phyloP scores from a whole-genome alignment of 352 stramenopile species.

The Phytophthora fragariae region DNA sequence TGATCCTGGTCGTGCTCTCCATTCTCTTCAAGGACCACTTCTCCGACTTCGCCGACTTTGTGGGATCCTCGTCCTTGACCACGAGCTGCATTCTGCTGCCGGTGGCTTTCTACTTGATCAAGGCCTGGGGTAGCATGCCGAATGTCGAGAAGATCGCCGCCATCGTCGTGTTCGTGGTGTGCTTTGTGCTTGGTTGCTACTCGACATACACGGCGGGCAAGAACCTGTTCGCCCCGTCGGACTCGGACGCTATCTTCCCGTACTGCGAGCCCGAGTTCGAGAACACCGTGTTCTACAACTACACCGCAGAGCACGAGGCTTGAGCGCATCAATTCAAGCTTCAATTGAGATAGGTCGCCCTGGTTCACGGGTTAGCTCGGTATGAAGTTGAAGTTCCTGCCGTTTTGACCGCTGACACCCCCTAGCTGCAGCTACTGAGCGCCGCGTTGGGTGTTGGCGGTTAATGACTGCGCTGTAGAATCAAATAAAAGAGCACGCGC shows the following conservation, averaged over 20 bases:
- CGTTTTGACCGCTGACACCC: not conserved
- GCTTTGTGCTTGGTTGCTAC: slow-evolving; percentile 52
- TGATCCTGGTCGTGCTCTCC: slow-evolving; percentile 48
- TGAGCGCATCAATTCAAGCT: slow-evolving; percentile 16
- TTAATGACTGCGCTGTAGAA: too few relatives aligned
- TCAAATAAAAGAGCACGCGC: too few relatives aligned
- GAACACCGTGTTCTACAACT: slow-evolving; percentile 55
- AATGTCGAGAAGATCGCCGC: slow-evolving; percentile 29
- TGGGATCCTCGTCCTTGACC: slow-evolving; percentile 51
- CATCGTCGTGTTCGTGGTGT: slow-evolving; percentile 40
- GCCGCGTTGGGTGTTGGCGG: not conserved
- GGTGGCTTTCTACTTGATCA: slow-evolving; percentile 53
- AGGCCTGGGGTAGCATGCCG: slow-evolving; percentile 31
- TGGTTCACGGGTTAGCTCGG: not conserved
- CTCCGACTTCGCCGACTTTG: slow-evolving; percentile 58
- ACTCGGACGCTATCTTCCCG: slow-evolving; percentile 35
- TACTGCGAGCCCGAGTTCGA: slow-evolving; percentile 46
- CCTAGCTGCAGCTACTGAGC: slow-evolving; percentile 6
- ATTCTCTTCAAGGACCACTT: slow-evolving; percentile 59
- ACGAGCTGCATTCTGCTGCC: slow-evolving; percentile 47
- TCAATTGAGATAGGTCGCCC: slow-evolving; percentile 1
- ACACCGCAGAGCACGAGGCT: slow-evolving; percentile 38
- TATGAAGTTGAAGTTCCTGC: not conserved
- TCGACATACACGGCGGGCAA: slow-evolving; percentile 56
- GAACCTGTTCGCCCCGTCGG: slow-evolving; percentile 47